A percentile compares a stretch with the other conserved stretches of the same genome.
Conservation (phyloP, 2,329 filamentous ascomycete species). For the Exserohilum rostratum region DNA sequence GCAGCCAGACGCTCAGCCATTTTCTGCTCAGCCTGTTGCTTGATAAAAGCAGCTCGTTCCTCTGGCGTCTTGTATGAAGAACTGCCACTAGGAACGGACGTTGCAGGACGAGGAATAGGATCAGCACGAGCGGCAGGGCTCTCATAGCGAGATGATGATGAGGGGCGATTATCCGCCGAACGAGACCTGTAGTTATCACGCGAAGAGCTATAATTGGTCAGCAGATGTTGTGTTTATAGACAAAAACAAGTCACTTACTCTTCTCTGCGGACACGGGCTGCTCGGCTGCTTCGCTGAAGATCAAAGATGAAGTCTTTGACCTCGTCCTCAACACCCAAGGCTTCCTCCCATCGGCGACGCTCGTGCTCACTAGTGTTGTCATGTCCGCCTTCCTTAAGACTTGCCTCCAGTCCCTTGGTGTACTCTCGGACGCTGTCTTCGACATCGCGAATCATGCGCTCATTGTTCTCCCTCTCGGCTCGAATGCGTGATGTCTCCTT, state of each 20-base stretch:
- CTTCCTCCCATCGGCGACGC: slow-evolving; percentile 92
- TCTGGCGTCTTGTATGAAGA: slow-evolving; percentile 88
- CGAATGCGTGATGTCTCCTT: slow-evolving; percentile 82
- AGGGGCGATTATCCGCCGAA: slow-evolving; percentile 40
- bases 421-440: slow-evolving; percentile 95
- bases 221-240: background rate
- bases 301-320: slow-evolving; percentile 98
- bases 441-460: slow-evolving; percentile 94
- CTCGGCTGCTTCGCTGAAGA: slow-evolving; percentile 82
- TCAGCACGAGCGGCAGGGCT: slow-evolving; percentile 55
- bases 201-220: slow-evolving; percentile 28
- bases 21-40: slow-evolving; percentile 93
- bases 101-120: slow-evolving; percentile 62
- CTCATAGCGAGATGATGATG: slow-evolving; percentile 53
- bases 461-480: slow-evolving; percentile 89
- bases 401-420: slow-evolving; percentile 81
- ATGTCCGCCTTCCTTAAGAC: slow-evolving; percentile 78
- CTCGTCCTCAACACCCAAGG: slow-evolving; percentile 92
- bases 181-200: slow-evolving; percentile 47
- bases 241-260: slow-evolving; percentile 53
- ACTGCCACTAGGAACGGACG: slow-evolving; percentile 61
- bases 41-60: slow-evolving; percentile 93
- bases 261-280: slow-evolving; percentile 70
- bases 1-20: slow-evolving; percentile 97
- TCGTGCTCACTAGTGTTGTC: slow-evolving; percentile 86